Conservation (phyloP, 2,329 filamentous ascomycete species). For the Diaporthe longicolla region DNA sequence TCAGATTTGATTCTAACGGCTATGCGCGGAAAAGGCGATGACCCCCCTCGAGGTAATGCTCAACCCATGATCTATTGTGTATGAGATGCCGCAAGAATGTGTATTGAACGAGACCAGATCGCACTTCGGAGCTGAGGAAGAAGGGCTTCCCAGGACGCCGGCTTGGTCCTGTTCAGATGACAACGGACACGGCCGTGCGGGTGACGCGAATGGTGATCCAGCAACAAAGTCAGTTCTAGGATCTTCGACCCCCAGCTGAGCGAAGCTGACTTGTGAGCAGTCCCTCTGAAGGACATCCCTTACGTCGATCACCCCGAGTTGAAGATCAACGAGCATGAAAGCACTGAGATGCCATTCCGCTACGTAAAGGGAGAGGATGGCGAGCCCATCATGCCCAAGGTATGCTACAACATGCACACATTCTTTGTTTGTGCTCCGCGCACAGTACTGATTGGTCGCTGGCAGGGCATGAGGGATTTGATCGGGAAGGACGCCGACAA, state of each 20-base stretch:
- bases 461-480: conserved; percentile 93
- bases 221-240: conserved; percentile 75
- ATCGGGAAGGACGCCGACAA: conserved; percentile 96
- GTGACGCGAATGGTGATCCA: conserved; percentile 93
- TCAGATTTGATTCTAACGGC: conserved; percentile 33
- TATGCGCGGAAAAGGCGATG: conserved; percentile 75
- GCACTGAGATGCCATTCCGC: conserved; percentile 97
- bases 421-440: not conserved
- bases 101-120: conserved; percentile 69
- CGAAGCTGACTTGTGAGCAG: conserved; percentile 59
- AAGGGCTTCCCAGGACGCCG: conserved; percentile 92
- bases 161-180: conserved; percentile 96
- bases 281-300: conserved; percentile 81
- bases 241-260: not conserved
- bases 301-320: conserved; percentile 93
- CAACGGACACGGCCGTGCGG: conserved; percentile 95
- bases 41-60: conserved; percentile 86
- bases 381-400: conserved; percentile 91
- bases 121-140: conserved; percentile 93
- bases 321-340: conserved; percentile 90
- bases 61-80: not conserved
- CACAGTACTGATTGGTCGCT: conserved; percentile 45
- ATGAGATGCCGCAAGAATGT: not conserved
- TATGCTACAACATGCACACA: conserved; percentile 57
- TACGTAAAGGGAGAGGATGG: conserved; percentile 85